Percentiles rank a stretch among this genome's conserved stretches.
Evolutionary conservation across 306 rosid species (phyloP).

Genomic region (Rosa lucieae): DNA sequence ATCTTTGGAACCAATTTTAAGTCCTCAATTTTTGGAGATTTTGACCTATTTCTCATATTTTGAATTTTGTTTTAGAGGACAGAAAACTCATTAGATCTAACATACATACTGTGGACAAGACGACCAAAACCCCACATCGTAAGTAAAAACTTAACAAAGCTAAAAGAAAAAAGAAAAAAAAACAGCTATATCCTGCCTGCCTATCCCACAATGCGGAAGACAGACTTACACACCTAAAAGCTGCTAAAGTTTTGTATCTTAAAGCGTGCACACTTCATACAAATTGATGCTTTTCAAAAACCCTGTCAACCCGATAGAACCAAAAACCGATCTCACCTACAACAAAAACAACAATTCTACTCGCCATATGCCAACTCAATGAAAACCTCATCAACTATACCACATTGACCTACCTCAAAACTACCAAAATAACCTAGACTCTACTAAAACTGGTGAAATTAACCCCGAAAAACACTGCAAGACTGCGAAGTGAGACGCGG

Average conservation of each 20-base stretch:
- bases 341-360: neutral
- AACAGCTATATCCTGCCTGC: neutral
- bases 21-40: neutral
- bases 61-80: neutral
- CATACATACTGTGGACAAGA: neutral
- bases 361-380: neutral
- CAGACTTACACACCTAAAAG: neutral
- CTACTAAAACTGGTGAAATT: neutral
- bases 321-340: neutral
- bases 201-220: neutral
- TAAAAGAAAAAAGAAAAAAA: neutral
- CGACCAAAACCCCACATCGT: neutral
- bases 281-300: neutral
- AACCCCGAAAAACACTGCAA: neutral
- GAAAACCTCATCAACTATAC: neutral
- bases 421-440: neutral
- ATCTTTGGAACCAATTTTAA: constrained; percentile 1
- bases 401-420: neutral
- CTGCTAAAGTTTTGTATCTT: neutral
- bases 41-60: neutral
- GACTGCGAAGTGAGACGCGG: neutral
- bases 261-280: neutral
- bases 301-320: neutral
- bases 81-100: neutral
- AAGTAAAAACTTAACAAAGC: neutral